Evolutionary conservation across 805 yeast species (phyloP).

Genomic region (Wickerhamiella domercqiae): DNA sequence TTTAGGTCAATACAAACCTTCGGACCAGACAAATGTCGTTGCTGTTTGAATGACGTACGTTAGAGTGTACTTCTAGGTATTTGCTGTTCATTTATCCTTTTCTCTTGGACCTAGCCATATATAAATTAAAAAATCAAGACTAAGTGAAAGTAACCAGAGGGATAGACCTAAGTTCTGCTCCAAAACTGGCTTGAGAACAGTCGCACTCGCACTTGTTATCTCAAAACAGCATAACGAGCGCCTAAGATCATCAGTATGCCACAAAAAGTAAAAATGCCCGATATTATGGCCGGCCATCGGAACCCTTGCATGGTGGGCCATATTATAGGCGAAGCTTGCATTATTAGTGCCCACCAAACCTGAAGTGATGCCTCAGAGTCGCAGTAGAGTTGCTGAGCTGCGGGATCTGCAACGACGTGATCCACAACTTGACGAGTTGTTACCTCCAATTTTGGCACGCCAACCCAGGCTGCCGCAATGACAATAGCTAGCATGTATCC

Average conservation of each 20-base stretch:
- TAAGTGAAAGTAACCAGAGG: neutral
- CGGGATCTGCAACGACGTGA: constrained; percentile 13
- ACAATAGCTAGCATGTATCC: constrained; percentile 4
- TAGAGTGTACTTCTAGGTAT: constrained; percentile 8
- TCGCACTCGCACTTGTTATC: too few relatives aligned
- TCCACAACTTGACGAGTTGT: constrained; percentile 9
- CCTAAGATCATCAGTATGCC: constrained; percentile 8
- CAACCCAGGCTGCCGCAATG: constrained; percentile 12
- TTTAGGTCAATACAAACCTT: constrained; percentile 23
- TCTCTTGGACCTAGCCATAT: too few relatives aligned
- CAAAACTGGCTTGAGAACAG: too few relatives aligned
- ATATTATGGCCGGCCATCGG: constrained; percentile 8
- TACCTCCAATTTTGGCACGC: constrained; percentile 10
- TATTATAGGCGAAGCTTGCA: constrained; percentile 9
- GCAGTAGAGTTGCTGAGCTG: constrained; percentile 9
- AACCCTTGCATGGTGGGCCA: constrained; percentile 9
- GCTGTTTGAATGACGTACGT: constrained; percentile 6
- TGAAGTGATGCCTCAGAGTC: constrained; percentile 10
- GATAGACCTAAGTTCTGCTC: neutral
- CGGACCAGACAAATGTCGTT: constrained; percentile 8
- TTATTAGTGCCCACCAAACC: constrained; percentile 6
- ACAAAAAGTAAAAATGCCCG: constrained; percentile 6
- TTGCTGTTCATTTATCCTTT: too few relatives aligned
- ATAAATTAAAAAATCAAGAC: neutral
- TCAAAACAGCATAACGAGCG: too few relatives aligned